Conservation (phyloP, 208 protist species). For the Porcisia hertigi region DNA sequence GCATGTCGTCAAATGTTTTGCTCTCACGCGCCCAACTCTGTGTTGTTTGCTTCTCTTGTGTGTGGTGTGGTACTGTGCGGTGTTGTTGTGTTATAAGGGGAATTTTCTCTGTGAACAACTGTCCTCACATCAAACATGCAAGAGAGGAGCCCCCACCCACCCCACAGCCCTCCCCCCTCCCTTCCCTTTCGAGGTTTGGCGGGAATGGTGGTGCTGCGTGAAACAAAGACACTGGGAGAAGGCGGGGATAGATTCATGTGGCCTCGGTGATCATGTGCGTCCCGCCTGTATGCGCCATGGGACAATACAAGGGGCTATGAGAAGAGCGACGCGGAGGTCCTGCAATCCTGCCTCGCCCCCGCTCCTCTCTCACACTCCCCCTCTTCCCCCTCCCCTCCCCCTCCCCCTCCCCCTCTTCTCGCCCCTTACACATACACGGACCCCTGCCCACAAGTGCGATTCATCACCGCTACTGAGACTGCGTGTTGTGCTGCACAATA, state of each 20-base stretch:
- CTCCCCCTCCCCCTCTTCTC: not conserved
- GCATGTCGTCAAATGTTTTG: too few species aligned
- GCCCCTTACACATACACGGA: not conserved
- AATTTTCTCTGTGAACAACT: too few species aligned
- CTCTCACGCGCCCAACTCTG: too few species aligned
- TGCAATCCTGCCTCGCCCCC: not conserved
- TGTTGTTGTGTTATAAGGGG: too few species aligned
- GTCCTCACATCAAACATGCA: too few species aligned
- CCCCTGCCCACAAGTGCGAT: not conserved
- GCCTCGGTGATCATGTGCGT: not conserved
- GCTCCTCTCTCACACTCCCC: not conserved
- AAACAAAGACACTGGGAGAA: not conserved
- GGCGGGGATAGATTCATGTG: not conserved
- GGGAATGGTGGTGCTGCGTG: not conserved
- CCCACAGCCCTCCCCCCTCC: too few species aligned
- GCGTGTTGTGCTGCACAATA: slow-evolving; percentile 79
- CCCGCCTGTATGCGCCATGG: not conserved
- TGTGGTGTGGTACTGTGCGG: too few species aligned
- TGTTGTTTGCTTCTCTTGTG: too few species aligned
- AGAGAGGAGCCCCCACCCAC: too few species aligned
- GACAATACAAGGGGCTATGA: not conserved
- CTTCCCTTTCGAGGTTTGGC: too few species aligned
- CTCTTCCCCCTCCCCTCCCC: not conserved
- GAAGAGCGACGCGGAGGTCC: not conserved
- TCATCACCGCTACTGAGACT: slow-evolving; percentile 1